A percentile compares a stretch with the other conserved stretches of the same genome.
Evolutionary conservation across 1,139 yeast species (phyloP).

Genomic region (Zygoascus meyerae): DNA sequence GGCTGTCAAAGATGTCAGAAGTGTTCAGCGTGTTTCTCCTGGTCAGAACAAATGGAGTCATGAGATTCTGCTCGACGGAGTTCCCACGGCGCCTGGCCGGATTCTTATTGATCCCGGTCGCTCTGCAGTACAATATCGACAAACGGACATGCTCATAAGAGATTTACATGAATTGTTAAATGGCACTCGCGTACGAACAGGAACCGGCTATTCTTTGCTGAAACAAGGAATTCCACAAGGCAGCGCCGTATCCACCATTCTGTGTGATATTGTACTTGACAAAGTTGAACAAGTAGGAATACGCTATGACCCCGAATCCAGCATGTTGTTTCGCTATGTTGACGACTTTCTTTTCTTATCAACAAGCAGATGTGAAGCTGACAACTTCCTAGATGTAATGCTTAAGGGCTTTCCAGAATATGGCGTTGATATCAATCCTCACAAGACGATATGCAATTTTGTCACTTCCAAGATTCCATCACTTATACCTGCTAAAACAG

Average conservation of each 20-base stretch:
- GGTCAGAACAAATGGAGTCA: not conserved
- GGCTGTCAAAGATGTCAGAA: not conserved
- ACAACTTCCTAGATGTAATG: slow-evolving; percentile 29
- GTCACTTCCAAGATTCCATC: slow-evolving; percentile 5
- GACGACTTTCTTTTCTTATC: slow-evolving; percentile 81
- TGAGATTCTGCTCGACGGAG: not conserved
- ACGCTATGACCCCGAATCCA: slow-evolving; percentile 22
- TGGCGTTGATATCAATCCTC: slow-evolving; percentile 55
- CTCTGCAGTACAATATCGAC: too few relatives aligned
- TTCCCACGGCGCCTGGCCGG: not conserved
- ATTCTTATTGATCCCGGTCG: slow-evolving; percentile 6
- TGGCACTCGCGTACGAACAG: slow-evolving; percentile 37
- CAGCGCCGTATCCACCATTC: slow-evolving; percentile 63
- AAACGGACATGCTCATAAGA: not conserved
- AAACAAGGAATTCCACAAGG: slow-evolving; percentile 83
- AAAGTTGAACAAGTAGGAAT: slow-evolving; percentile 28
- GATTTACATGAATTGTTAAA: not conserved
- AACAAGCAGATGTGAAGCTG: slow-evolving; percentile 31
- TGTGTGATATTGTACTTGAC: slow-evolving; percentile 74
- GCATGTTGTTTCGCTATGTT: slow-evolving; percentile 58
- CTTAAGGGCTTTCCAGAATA: slow-evolving; percentile 43
- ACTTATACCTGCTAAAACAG: not conserved
- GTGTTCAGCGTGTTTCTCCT: not conserved
- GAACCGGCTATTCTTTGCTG: slow-evolving; percentile 40
- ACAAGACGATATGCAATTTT: slow-evolving; percentile 45